Evolutionary conservation across 2,329 filamentous ascomycete species (phyloP).

Genomic region (Fusarium sp.): DNA sequence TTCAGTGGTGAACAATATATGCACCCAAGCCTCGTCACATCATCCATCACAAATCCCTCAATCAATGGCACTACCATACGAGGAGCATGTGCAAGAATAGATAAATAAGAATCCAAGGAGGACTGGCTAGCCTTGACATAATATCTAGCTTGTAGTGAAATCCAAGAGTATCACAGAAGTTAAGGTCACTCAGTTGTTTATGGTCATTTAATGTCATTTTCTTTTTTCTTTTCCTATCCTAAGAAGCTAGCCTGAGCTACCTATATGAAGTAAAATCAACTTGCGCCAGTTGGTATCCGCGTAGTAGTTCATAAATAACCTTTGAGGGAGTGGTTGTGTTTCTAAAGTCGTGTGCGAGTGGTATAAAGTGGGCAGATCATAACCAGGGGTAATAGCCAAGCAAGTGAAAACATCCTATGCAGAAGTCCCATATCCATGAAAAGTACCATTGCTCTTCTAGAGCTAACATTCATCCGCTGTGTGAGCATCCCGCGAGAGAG

Average conservation of each 20-base stretch:
- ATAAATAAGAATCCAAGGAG: not conserved
- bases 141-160: too few relatives aligned
- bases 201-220: conserved; percentile 20
- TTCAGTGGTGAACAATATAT: not conserved
- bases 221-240: conserved; percentile 45
- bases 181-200: not conserved
- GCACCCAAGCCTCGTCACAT: not conserved
- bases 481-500: conserved; percentile 51
- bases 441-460: conserved; percentile 47
- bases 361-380: conserved; percentile 36
- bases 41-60: not conserved
- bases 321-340: conserved; percentile 36
- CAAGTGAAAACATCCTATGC: conserved; percentile 31
- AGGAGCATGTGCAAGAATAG: too few relatives aligned
- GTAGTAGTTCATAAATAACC: conserved; percentile 35
- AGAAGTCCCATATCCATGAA: conserved; percentile 32
- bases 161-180: not conserved
- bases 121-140: not conserved
- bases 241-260: conserved; percentile 42
- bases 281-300: conserved; percentile 40
- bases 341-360: conserved; percentile 43
- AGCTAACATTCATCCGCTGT: conserved; percentile 50
- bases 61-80: not conserved
- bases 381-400: conserved; percentile 13
- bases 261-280: conserved; percentile 38